Evolutionary conservation across 345 rosid species (phyloP).

Genomic region (Triadica sebifera): DNA sequence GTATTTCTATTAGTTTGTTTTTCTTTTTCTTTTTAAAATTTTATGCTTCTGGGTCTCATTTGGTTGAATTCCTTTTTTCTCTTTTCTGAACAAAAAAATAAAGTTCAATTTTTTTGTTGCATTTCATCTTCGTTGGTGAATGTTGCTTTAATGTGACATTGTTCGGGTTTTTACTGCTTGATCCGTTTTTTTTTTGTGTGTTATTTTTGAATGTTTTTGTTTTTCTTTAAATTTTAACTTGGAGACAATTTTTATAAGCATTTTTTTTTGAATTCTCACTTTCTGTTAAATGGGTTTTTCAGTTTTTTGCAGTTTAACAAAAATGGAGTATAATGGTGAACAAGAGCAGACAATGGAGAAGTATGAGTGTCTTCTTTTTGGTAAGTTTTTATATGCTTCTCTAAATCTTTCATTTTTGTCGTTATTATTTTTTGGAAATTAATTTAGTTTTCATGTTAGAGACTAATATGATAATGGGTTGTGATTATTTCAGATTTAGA

Average conservation of each 20-base stretch:
- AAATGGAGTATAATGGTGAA: slow-evolving; percentile 24
- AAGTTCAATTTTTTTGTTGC: background rate
- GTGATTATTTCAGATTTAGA: slow-evolving; percentile 24
- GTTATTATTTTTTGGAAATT: background rate
- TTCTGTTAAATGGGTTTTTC: slow-evolving; percentile 24
- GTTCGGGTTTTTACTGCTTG: no score
- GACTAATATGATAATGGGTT: background rate
- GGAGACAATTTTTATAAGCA: background rate
- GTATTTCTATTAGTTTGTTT: background rate
- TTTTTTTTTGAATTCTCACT: background rate
- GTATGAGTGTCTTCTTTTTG: slow-evolving; percentile 33
- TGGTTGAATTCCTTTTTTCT: background rate
- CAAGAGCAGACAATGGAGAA: background rate
- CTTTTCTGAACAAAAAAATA: background rate
- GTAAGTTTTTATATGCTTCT: slow-evolving; percentile 10
- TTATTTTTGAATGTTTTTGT: background rate
- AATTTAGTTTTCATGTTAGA: background rate
- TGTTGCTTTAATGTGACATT: background rate
- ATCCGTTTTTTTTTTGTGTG: background rate
- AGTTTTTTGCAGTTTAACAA: background rate
- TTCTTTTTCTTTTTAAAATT: background rate
- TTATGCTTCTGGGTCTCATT: background rate
- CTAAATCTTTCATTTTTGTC: background rate
- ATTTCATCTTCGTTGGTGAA: background rate
- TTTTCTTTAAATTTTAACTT: background rate